Evolutionary conservation across 129 eudicot genomes (phyloP), one percentile per base, ranked within the genome.

Genomic region (Flaveria trinervia): DNA sequence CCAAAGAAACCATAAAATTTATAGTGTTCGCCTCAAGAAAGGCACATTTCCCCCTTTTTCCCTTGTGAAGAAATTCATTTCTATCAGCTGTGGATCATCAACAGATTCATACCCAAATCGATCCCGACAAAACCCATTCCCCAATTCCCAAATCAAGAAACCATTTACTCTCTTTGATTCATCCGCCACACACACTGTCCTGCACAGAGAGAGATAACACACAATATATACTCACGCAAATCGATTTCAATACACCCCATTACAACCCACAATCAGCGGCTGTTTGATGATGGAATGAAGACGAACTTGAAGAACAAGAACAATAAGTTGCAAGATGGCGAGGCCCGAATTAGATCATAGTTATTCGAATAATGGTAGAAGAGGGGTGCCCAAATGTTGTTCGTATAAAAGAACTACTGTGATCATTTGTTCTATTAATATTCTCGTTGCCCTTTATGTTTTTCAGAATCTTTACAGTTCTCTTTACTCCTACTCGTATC

Each of bases 341-440:
- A 88, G 94, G 51, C 57, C 77, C 51, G 96, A 92, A 79, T 87
- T 85, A 89, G 90, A 85, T 62, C 74, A 80, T 39, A 72, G 57
- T 57, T 77, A 78, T 67, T 77, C 82, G 54, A 83, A 62, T 39
- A 80, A 80, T 26, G 71, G 84, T 9, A 77, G 83, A 72, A 66
- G 78, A 41, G 72, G 77, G 23, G 82, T 66, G 0, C 28, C 82
- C 43, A 88, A 84, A 84, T 86, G 96, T 80, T 89, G 93, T 88
- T 89, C 97, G 1, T 91, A 91, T 81, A 95, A 92, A 85, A 67
- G 96, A 71, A 87, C 92, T 0, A 91, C 97, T 7, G 77, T 91
- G 43, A 16, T 91, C 20, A 86, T 91, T 41, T 95, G 99, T 80
- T 87, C 87, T 8, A 75, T 95, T 71, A 95, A 95, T 84, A 86